Base-by-base conservation (phyloP, 2,329 filamentous ascomycete species). In the Cladophialophora immunda region DNA sequence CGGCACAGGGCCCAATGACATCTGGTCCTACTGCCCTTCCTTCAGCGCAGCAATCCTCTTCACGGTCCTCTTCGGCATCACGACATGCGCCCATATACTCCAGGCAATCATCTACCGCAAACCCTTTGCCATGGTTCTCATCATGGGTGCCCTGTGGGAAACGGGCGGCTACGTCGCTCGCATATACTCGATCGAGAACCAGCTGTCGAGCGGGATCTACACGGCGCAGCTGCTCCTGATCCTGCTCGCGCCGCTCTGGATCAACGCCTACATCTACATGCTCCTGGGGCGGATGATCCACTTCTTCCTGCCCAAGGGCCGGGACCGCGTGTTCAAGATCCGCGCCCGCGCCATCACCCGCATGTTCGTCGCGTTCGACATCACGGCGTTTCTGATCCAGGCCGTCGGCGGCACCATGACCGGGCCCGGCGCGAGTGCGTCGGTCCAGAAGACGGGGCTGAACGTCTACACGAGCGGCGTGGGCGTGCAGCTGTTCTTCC, bases 401-500 rank as follows among this genome's bases (percentile, higher is more conserved):
- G 75, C 74, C 17, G 74, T 69, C 4, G 82, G 80, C 25, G 81
- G 76, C 15, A 65, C 67, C 45, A 80, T 81, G 71, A 73, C 79
- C 29, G 72, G 73, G 0, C 73, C 75, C 0, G 74, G 73, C 7
- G 69, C 70, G 3, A 66, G 73, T 2, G 68, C 72, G 0, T 69
- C 71, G 9, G 71, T 75, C 1, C 55, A 67, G 27, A 75, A 76
- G 67, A 66, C 74, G 0, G 82, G 82, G 1, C 70, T 84, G 17
- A 78, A 85, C 70, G 81, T 85, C 65, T 87, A 76, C 62, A 78
- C 76, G 67, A 76, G 66, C 4, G 77, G 77, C 6, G 76, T 78
- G 27, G 77, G 74, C 19, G 70, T 89, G n/a, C 87, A 89, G 72
- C 75, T 89, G 27, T 78, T 81, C 15, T 83, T 89, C 38, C 78